These are phyloP conservation scores for Cubamyces sp. DNA, from an alignment of 768 basidiomycete species.

Conservation along the genomic window DNA sequence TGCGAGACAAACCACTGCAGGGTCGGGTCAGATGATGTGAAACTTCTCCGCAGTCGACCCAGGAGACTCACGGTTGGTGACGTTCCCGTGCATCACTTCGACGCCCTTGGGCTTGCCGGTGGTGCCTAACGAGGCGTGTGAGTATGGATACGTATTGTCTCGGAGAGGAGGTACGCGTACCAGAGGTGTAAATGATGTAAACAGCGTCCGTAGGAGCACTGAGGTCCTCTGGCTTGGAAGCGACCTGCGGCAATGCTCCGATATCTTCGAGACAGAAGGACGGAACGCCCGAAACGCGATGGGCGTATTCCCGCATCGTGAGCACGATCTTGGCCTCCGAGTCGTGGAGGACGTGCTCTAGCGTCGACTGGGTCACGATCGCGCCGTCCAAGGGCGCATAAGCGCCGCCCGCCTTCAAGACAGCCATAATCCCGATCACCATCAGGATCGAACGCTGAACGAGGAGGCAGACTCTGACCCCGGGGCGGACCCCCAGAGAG, in stretches of 20 bases:
- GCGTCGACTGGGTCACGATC: constrained; percentile 57
- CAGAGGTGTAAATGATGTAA: constrained; percentile 67
- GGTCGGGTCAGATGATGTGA: background rate
- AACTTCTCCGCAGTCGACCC: background rate
- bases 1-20: constrained; percentile 44
- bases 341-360: constrained; percentile 54
- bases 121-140: constrained; percentile 42
- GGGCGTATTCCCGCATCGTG: constrained; percentile 37
- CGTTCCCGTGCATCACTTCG: constrained; percentile 60
- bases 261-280: constrained; percentile 32
- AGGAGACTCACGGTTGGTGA: constrained; percentile 54
- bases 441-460: constrained; percentile 57
- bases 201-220: constrained; percentile 45
- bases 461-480: constrained; percentile 57
- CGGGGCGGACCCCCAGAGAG: constrained; percentile 46
- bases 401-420: constrained; percentile 60
- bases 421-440: constrained; percentile 55
- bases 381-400: constrained; percentile 64
- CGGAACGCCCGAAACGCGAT: constrained; percentile 26
- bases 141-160: constrained; percentile 8
- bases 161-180: constrained; percentile 36
- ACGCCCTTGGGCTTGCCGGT: constrained; percentile 65
- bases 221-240: constrained; percentile 42
- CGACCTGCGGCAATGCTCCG: constrained; percentile 2
- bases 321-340: constrained; percentile 49